These are phyloP conservation scores for Geotrichum armillariae DNA, from an alignment of 1,139 yeast genomes.

Conservation along the genomic window DNA sequence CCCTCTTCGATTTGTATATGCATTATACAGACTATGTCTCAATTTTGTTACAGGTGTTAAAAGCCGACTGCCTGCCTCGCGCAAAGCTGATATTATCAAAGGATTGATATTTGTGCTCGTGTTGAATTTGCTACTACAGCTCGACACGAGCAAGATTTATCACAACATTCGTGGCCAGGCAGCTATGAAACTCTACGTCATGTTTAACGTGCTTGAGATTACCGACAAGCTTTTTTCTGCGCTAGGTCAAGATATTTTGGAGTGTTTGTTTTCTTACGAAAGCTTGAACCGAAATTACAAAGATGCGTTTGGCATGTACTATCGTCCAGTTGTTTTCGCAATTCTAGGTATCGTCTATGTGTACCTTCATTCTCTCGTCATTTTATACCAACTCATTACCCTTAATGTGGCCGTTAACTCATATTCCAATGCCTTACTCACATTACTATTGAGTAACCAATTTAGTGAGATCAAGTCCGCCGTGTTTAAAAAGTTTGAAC, in stretches of 20 bases:
- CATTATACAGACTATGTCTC: slow-evolving; percentile 25
- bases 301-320: slow-evolving; percentile 3
- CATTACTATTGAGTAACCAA: slow-evolving; percentile 82
- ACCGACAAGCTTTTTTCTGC: slow-evolving; percentile 85
- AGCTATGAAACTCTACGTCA: slow-evolving; percentile 85
- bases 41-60: slow-evolving; percentile 23
- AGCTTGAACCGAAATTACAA: slow-evolving; percentile 25
- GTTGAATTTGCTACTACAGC: slow-evolving; percentile 45
- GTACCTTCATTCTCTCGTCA: slow-evolving; percentile 64
- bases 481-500: slow-evolving; percentile 84
- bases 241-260: slow-evolving; percentile 79
- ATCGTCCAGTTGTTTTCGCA: slow-evolving; percentile 26
- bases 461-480: slow-evolving; percentile 88
- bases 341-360: slow-evolving; percentile 40
- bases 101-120: slow-evolving; percentile 47
- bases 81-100: slow-evolving; percentile 50
- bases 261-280: slow-evolving; percentile 48
- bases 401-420: slow-evolving; percentile 94
- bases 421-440: slow-evolving; percentile 84
- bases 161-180: slow-evolving; percentile 92
- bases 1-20: slow-evolving; percentile 59
- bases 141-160: slow-evolving; percentile 84
- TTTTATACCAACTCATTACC: slow-evolving; percentile 84
- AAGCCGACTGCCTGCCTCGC: slow-evolving; percentile 21
- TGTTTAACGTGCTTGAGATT: slow-evolving; percentile 89